Evolutionary conservation across 306 rosid species (phyloP).

Genomic region (Quercus alba): DNA sequence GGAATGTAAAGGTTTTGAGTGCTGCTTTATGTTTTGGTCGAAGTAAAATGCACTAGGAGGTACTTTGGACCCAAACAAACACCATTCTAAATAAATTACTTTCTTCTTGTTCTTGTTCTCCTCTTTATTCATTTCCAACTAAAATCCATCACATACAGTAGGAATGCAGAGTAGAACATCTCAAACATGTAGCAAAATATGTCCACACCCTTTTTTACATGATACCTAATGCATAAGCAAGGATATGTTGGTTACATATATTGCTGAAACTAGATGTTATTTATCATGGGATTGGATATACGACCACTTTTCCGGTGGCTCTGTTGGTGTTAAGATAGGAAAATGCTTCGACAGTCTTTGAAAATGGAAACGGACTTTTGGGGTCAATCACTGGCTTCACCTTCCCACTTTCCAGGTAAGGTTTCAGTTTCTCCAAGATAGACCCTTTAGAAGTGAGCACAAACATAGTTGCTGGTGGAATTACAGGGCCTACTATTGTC

Average conservation of each 20-base stretch:
- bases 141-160: background rate
- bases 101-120: background rate
- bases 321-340: slow-evolving; percentile 45
- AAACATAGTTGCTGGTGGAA: slow-evolving; percentile 32
- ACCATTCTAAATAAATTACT: background rate
- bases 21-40: background rate
- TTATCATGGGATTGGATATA: slow-evolving; percentile 54
- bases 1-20: too few species aligned
- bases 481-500: slow-evolving; percentile 35
- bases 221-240: background rate
- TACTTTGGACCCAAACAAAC: background rate
- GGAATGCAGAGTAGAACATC: too few species aligned
- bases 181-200: too few species aligned
- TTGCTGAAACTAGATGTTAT: background rate
- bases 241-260: background rate
- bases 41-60: background rate
- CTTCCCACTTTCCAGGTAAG: slow-evolving; percentile 66
- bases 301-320: slow-evolving; percentile 38
- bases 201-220: background rate
- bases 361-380: slow-evolving; percentile 59
- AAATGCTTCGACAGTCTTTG: slow-evolving; percentile 55
- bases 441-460: slow-evolving; percentile 42
- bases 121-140: background rate
- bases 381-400: slow-evolving; percentile 69
- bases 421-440: slow-evolving; percentile 49